These are phyloP conservation scores for Neurospora sp. DNA, from an alignment of 495 filamentous ascomycete species.

Conservation along the genomic window DNA sequence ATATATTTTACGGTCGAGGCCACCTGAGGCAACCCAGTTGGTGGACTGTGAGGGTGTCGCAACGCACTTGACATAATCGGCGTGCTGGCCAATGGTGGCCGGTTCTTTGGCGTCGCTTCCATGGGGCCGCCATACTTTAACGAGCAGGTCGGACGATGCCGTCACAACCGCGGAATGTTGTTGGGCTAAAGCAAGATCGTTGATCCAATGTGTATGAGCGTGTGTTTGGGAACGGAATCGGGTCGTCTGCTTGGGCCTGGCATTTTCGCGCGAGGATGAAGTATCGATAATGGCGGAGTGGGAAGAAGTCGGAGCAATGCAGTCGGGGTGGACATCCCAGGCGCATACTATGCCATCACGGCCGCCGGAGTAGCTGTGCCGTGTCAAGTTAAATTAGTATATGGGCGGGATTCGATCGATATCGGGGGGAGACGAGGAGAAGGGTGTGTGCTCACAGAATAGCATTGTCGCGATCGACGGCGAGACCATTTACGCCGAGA, in stretches of 20 bases:
- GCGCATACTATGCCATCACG: slow-evolving; percentile 93
- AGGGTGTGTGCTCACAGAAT: slow-evolving; percentile 62
- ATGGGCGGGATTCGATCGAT: not conserved
- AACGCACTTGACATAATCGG: slow-evolving; percentile 91
- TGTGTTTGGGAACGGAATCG: slow-evolving; percentile 86
- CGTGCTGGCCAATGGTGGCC: slow-evolving; percentile 81
- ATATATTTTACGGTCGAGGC: slow-evolving; percentile 82
- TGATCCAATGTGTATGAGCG: slow-evolving; percentile 98
- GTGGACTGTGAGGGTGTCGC: slow-evolving; percentile 61
- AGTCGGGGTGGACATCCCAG: slow-evolving; percentile 63
- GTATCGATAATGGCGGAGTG: slow-evolving; percentile 24
- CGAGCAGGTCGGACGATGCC: slow-evolving; percentile 89
- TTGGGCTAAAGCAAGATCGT: slow-evolving; percentile 82
- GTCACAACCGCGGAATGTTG: slow-evolving; percentile 80
- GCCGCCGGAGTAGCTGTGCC: slow-evolving; percentile 79
- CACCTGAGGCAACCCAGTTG: slow-evolving; percentile 93
- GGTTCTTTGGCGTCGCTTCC: slow-evolving; percentile 57
- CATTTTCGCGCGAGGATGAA: slow-evolving; percentile 15
- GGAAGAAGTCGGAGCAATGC: slow-evolving; percentile 36
- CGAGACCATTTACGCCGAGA: slow-evolving; percentile 87
- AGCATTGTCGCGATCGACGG: slow-evolving; percentile 71
- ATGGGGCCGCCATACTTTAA: slow-evolving; percentile 89
- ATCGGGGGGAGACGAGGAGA: not conserved
- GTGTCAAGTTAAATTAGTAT: not conserved
- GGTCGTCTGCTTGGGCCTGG: slow-evolving; percentile 38